Base-by-base conservation (phyloP, 1,284 basidiomycete genomes). In the Irpex lacteus region DNA sequence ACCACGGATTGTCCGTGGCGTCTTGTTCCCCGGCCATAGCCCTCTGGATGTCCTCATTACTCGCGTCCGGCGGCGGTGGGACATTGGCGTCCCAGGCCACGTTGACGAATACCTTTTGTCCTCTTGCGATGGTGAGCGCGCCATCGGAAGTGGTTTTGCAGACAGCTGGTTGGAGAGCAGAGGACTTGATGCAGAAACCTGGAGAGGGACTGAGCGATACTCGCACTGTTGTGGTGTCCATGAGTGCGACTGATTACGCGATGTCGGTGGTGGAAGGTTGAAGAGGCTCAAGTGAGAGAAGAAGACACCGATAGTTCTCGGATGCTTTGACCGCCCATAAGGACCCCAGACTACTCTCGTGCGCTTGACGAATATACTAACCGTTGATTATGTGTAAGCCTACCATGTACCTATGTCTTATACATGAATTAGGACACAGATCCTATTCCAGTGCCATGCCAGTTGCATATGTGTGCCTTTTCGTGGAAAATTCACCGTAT, bases 41-140 rank as follows among this genome's bases (percentile, higher is more conserved):
- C 15, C 76, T 76, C 26, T 81, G 81, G 50, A 90, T 84, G 5
- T 73, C 79, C 7, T 85, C 82, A 66, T 89, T 84, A 65, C 74
- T 81, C 2, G 77, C 83, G 26, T 80, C 75, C 8, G 89, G 87
- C 0, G 91, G 89, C 0, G 87, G 79, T 6, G 90, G 90, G 0
- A 92, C 83, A 66, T 85, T 81, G 9, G 75, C 36, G 65, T 89
- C 88, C 82, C 85, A 92, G 19, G 86, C 84, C 9, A 92, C 77
- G 71, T 92, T 92, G 40, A 91, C 75, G 72, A 92, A 92, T 15
- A 91, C 73, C 73, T 92, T 92, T 65, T 76, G 73, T 26, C 81
- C 82, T 38, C 78, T 73, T 15, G 82, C 78, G 21, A 89, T 75
- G 56, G 68, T 44, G 26, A 72, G 59, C 26, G 26, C 26, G 26